Conservation (phyloP, 768 basidiomycete species). For the Boletellus ananiceps region DNA sequence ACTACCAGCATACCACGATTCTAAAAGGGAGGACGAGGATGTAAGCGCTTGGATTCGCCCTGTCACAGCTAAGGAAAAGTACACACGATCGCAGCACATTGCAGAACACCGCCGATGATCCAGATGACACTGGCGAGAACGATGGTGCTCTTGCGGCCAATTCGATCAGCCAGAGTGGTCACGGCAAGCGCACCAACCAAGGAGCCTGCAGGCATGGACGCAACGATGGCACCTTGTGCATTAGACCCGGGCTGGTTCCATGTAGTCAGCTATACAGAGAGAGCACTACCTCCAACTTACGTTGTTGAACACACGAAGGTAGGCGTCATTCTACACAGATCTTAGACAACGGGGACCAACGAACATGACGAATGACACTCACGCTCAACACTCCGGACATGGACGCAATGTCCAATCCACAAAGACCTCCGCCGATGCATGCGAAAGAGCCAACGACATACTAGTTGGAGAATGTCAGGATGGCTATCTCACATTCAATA, state of each 20-base stretch:
- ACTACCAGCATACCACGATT: constrained; percentile 73
- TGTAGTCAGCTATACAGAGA: constrained; percentile 4
- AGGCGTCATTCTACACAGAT: constrained; percentile 24
- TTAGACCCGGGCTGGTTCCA: constrained; percentile 40
- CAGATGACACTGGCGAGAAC: constrained; percentile 66
- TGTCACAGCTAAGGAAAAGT: background rate
- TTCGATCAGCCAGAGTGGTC: constrained; percentile 54
- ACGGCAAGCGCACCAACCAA: constrained; percentile 63
- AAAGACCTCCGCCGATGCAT: constrained; percentile 76
- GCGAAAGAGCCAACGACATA: constrained; percentile 78
- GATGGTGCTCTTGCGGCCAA: constrained; percentile 64
- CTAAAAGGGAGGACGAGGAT: constrained; percentile 24
- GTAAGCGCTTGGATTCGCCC: background rate
- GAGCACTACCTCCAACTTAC: constrained; percentile 8
- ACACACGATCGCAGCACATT: constrained; percentile 52
- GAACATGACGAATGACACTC: constrained; percentile 9
- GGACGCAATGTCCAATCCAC: constrained; percentile 78
- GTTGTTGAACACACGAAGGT: constrained; percentile 22
- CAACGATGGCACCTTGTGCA: constrained; percentile 71
- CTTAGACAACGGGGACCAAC: background rate
- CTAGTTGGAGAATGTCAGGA: constrained; percentile 35
- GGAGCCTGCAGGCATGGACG: constrained; percentile 71
- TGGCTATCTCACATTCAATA: background rate
- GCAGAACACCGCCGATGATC: constrained; percentile 69
- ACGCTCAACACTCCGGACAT: constrained; percentile 73